Conservation (phyloP, 352 stramenopile species). For the Phytopythium kandeliae region DNA sequence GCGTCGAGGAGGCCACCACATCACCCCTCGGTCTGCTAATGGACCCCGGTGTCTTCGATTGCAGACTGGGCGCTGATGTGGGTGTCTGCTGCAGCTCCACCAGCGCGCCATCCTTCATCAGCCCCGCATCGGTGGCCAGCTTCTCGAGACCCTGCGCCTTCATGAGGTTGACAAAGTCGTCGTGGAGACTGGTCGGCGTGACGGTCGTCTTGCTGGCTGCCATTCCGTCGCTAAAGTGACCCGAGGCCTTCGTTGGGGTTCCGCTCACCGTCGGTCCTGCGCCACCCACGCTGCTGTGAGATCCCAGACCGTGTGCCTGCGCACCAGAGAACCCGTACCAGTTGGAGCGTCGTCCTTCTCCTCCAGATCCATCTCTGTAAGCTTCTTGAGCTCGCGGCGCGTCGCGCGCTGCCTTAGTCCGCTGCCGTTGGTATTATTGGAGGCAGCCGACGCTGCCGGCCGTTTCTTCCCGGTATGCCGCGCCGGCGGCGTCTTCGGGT, state of each 20-base stretch:
- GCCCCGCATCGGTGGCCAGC: slow-evolving; percentile 68
- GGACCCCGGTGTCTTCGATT: slow-evolving; percentile 5
- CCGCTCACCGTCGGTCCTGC: background rate
- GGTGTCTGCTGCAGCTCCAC: slow-evolving; percentile 38
- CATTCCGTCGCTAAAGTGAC: background rate
- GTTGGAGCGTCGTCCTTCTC: slow-evolving; percentile 50
- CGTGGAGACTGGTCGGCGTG: slow-evolving; percentile 73
- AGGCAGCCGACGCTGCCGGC: slow-evolving; percentile 5
- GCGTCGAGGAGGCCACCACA: background rate
- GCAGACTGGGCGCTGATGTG: slow-evolving; percentile 10
- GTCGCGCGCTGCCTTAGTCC: slow-evolving; percentile 49
- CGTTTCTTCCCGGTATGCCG: slow-evolving; percentile 42
- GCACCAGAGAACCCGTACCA: slow-evolving; percentile 14
- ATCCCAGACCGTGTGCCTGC: background rate
- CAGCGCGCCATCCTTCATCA: slow-evolving; percentile 71
- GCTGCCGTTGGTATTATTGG: slow-evolving; percentile 7
- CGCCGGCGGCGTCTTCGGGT: slow-evolving; percentile 36
- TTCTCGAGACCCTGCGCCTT: slow-evolving; percentile 78
- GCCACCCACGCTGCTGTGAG: background rate
- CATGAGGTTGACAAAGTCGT: slow-evolving; percentile 87
- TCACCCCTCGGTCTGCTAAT: background rate
- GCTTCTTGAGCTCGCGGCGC: slow-evolving; percentile 72
- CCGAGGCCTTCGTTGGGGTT: slow-evolving; percentile 13
- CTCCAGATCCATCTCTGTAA: slow-evolving; percentile 70
- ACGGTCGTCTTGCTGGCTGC: slow-evolving; percentile 16